Evolutionary conservation across 225 moss, liverwort and hornwort genomes (phyloP), one percentile per base, ranked within the genome.

Genomic region (Physcomitrellopsis africana): DNA sequence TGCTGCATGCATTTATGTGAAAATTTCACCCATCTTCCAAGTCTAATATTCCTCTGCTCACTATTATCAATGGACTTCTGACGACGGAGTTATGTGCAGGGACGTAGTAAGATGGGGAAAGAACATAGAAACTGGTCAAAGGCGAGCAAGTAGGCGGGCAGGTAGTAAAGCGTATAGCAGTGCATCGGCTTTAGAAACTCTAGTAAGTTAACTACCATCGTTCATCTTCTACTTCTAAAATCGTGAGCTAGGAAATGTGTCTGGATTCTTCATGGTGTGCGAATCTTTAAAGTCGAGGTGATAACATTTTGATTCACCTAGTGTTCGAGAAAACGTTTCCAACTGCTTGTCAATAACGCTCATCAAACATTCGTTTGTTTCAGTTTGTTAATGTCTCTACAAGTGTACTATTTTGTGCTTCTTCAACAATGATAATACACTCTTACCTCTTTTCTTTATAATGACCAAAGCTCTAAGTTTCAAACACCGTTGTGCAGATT

Each of bases 91-190:
- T 20, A 24, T 79, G 51, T 47, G 75, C 82, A 96, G 92, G 74
- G 94, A 95, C 71, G 87, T 99, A 43, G 83, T 95, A 41, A 89
- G 97, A 67, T 99, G 97, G 97, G 97, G 97, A 19, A 91, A 87
- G 83, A 99, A 99, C 66, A 74, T 92, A 48, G 94, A 95, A 72
- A 84, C 93, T 61, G 97, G 95, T 62, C 95, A 99, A 81, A 90
- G 81, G 81, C 80, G 86, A 72, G 97, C 97, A 26, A 95, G 77
- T 66, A 86, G 90, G 74, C 90, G 97, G 42, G 97, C 97, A 14
- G 97, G 97, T 51, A 86, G 80, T 59, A 81, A 83, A 59, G 79
- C 90, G 14, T 99, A 99, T 23, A 85, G 90, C 75, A 92, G 95
- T 83, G 97, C 97, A 47, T 99, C 97, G 57, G 87, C 97, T 57